Percentiles rank a stretch among this genome's conserved stretches.
These are phyloP conservation scores for Ophiorrhiza pumila DNA, from an alignment of 257 asterid genomes.

Conservation along the genomic window DNA sequence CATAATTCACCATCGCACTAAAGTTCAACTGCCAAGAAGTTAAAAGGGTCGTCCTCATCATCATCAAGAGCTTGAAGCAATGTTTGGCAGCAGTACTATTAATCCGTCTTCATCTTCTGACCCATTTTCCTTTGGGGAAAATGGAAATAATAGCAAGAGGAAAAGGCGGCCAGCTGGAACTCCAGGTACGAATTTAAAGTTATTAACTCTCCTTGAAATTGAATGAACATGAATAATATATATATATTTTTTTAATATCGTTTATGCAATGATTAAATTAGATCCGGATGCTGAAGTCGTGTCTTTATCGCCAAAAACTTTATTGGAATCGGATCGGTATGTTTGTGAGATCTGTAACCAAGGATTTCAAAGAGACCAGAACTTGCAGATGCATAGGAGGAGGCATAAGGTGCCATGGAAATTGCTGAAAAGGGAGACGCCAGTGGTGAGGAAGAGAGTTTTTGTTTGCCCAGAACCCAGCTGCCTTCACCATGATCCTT, in stretches of 20 bases:
- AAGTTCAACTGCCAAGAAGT: neutral
- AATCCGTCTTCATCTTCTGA: constrained; percentile 48
- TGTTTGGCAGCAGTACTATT: constrained; percentile 31
- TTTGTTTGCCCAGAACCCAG: constrained; percentile 53
- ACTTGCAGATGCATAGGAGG: constrained; percentile 86
- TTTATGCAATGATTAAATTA: no score
- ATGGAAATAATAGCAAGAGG: constrained; percentile 37
- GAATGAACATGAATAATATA: no score
- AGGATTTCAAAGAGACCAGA: constrained; percentile 91
- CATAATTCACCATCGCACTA: no score
- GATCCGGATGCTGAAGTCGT: constrained; percentile 98
- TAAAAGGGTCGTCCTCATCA: neutral
- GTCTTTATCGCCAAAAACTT: constrained; percentile 71
- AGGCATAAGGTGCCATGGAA: constrained; percentile 97
- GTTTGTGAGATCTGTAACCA: constrained; percentile 97
- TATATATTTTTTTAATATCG: no score
- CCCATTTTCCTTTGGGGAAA: constrained; percentile 43
- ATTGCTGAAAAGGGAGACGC: constrained; percentile 67
- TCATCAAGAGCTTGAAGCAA: constrained; percentile 9
- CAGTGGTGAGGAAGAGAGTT: constrained; percentile 38
- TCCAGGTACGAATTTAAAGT: constrained; percentile 71
- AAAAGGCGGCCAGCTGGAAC: constrained; percentile 87
- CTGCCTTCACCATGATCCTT: constrained; percentile 52
- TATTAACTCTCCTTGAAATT: no score
- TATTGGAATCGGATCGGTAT: constrained; percentile 78